Base-by-base conservation (phyloP, 768 basidiomycete genomes). In the Calocybe cyanea region DNA sequence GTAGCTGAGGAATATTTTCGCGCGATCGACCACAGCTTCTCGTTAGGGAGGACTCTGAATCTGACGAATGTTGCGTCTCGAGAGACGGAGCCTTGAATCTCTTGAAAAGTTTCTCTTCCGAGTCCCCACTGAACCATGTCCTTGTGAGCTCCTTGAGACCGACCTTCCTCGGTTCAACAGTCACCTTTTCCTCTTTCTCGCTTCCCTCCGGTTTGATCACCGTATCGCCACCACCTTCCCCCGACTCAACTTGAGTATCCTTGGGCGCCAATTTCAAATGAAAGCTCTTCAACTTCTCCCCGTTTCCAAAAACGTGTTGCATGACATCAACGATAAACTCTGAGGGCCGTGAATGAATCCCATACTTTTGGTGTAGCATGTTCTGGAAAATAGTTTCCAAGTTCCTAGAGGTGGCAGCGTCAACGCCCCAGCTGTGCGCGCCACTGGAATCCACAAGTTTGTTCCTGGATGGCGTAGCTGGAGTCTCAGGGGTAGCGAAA, bases 361-460 rank as follows among this genome's bases (percentile, higher is more conserved):
- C 69, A 49, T 70, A 80, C 55, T 74, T 74, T 51, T 60, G 54
- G 7, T 57, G 57, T 15, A 89, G 66, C 83, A 87, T 85, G 18
- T 71, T 64, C 48, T 72, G 65, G 58, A 84, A 88, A 13, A 81
- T 61, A 6, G 54, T 64, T 59, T 89, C 87, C 19, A 87, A 54
- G 20, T 73, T 64, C 37, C 65, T 63, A 33, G 75, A 73, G 7
- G 70, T 60, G 11, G 56, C 52, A 6, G 62, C 65, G 34, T 69
- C 71, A 23, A 48, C 55, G 46, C 66, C 59, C 75, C 77, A 81
- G 13, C 72, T 64, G 0, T 57, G 53, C 28, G 58, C 56, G 19
- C 41, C 48, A 42, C 46, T 38, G 38, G 23, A 38, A 20, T 51
- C 41, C 1, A 28, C 31, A 13, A 32, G 24, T 24, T 45, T 38